Percentiles rank a stretch among this genome's conserved stretches.
Evolutionary conservation across 306 rosid genomes (phyloP).

Genomic region (Crotalaria pallida): DNA sequence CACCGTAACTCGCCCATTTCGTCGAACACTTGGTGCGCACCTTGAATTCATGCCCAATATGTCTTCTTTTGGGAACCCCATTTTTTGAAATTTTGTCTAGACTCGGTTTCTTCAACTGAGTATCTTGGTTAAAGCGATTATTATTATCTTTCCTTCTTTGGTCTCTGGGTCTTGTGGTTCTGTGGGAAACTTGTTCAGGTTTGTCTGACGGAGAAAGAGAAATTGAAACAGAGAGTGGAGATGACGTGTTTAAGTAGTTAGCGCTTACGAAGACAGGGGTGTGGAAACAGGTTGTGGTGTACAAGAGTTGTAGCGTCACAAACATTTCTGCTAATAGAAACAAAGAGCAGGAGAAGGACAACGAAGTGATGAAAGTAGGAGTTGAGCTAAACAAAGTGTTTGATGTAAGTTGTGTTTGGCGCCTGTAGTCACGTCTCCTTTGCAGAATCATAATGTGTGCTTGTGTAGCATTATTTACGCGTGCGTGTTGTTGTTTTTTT

Average conservation of each 20-base stretch:
- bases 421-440: too few relatives aligned
- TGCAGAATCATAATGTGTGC: too few relatives aligned
- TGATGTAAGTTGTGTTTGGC: too few relatives aligned
- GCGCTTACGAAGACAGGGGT: conserved; percentile 16
- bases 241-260: conserved; percentile 10
- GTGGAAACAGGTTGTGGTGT: conserved; percentile 38
- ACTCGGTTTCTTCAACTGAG: conserved; percentile 22
- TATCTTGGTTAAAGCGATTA: conserved; percentile 15
- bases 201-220: conserved; percentile 34
- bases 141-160: too few relatives aligned
- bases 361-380: too few relatives aligned
- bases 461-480: too few relatives aligned
- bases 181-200: conserved; percentile 22
- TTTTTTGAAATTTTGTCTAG: conserved; percentile 28
- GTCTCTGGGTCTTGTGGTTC: conserved; percentile 17
- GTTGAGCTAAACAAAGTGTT: too few relatives aligned
- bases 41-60: conserved; percentile 21
- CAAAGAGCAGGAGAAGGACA: neutral
- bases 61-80: conserved; percentile 8
- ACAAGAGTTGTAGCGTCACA: conserved; percentile 49
- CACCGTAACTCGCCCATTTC: conserved; percentile 67
- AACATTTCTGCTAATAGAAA: conserved; percentile 30
- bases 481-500: too few relatives aligned
- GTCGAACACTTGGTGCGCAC: conserved; percentile 68
- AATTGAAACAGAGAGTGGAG: conserved; percentile 9